phyloP scores from a whole-genome alignment of 345 rosid genomes.

The Zanthoxylum bungeanum region DNA sequence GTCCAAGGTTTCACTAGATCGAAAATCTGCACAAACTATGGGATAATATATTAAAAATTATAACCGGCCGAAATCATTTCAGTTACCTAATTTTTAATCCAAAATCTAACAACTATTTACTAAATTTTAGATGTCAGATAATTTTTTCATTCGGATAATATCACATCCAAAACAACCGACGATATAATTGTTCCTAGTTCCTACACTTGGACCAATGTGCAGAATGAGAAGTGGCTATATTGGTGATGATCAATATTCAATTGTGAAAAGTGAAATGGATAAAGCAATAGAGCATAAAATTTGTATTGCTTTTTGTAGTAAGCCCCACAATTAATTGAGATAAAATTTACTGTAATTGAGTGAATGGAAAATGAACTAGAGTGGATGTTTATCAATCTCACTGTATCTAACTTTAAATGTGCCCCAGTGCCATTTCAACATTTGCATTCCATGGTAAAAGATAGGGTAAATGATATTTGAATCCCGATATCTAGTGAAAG shows the following conservation, averaged over 20 bases:
- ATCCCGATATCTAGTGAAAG: no score
- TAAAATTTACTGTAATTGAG: conserved; percentile 5
- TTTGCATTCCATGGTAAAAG: neutral
- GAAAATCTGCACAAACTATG: no score
- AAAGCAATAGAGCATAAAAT: neutral
- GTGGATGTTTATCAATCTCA: conserved; percentile 20
- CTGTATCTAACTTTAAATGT: conserved; percentile 17
- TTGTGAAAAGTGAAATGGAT: neutral
- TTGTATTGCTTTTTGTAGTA: neutral
- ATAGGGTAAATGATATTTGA: no score
- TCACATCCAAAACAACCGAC: no score
- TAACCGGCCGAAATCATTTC: no score
- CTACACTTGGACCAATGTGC: neutral
- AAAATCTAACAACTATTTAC: no score
- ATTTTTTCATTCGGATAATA: no score
- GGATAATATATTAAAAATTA: no score
- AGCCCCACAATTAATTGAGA: neutral
- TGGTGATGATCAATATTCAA: neutral
- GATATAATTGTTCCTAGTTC: no score
- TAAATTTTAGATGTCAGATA: no score
- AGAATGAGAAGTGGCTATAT: neutral
- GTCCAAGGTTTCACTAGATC: no score
- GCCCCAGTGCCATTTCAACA: neutral
- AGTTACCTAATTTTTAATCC: no score
- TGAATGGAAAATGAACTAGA: conserved; percentile 14